Evolutionary conservation across 495 filamentous ascomycete genomes (phyloP).

Genomic region (Astrothelium subdiscretum): DNA sequence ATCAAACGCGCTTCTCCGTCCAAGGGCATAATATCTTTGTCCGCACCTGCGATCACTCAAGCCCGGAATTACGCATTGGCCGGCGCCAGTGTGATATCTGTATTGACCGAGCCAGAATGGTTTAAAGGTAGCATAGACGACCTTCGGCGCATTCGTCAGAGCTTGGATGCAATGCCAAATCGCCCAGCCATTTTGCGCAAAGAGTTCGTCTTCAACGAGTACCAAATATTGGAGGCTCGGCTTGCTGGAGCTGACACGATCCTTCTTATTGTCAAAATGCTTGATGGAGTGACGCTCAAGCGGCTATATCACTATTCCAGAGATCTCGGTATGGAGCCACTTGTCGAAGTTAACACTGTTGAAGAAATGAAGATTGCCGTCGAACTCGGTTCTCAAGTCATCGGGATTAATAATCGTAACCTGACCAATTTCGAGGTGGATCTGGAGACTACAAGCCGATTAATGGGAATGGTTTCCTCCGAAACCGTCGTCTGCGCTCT

Average conservation of each 20-base stretch:
- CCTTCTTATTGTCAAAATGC: conserved; percentile 96
- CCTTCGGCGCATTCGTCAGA: conserved; percentile 74
- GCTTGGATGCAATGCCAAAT: conserved; percentile 78
- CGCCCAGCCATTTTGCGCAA: conserved; percentile 86
- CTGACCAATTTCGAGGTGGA: conserved; percentile 94
- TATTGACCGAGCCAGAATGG: conserved; percentile 95
- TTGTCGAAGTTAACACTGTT: conserved; percentile 91
- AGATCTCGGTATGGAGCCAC: conserved; percentile 89
- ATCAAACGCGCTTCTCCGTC: conserved; percentile 96
- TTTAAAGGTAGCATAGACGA: conserved; percentile 98
- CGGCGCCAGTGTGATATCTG: conserved; percentile 91
- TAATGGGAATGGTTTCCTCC: conserved; percentile 73
- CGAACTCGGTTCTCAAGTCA: conserved; percentile 79
- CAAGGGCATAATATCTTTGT: conserved; percentile 83
- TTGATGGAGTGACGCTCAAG: conserved; percentile 61
- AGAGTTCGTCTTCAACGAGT: conserved; percentile 96
- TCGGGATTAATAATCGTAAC: conserved; percentile 96
- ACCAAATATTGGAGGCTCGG: conserved; percentile 92
- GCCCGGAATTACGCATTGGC: conserved; percentile 86
- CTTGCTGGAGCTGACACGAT: conserved; percentile 92
- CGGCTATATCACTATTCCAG: conserved; percentile 78
- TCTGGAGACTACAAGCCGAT: conserved; percentile 79
- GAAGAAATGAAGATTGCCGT: conserved; percentile 88
- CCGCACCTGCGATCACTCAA: conserved; percentile 79
- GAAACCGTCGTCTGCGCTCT: conserved; percentile 89